These are phyloP conservation scores for Triangularia setosa DNA, from an alignment of 2,329 filamentous ascomycete genomes.

Conservation along the genomic window DNA sequence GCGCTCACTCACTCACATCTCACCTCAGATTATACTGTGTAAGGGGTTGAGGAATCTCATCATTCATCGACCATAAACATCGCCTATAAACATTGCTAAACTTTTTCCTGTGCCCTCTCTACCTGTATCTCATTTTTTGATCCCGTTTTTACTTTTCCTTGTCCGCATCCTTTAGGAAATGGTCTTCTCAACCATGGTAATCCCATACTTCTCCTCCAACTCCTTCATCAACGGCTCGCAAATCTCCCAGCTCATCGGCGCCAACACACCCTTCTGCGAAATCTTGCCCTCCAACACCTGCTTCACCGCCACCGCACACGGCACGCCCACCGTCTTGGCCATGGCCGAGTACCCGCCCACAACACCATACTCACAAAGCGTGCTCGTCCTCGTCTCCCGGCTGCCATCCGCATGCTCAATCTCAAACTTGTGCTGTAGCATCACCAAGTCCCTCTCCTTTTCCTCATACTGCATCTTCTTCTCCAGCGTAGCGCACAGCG, in stretches of 20 bases:
- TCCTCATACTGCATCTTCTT: constrained; percentile 86
- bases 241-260: constrained; percentile 68
- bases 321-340: constrained; percentile 54
- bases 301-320: constrained; percentile 64
- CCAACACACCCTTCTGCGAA: constrained; percentile 68
- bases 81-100: background rate
- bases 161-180: constrained; percentile 32
- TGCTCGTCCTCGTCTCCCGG: constrained; percentile 74
- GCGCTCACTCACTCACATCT: background rate
- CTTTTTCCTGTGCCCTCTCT: constrained; percentile 9
- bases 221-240: constrained; percentile 72
- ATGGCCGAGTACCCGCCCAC: constrained; percentile 76
- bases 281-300: constrained; percentile 74
- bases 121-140: constrained; percentile 3
- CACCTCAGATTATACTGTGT: background rate
- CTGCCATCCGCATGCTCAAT: constrained; percentile 78
- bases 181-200: constrained; percentile 68
- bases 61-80: background rate
- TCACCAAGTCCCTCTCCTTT: constrained; percentile 79
- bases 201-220: constrained; percentile 73
- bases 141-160: background rate
- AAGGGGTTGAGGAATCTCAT: background rate
- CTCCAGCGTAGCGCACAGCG: constrained; percentile 83
- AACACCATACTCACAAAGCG: constrained; percentile 77
- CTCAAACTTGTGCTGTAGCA: constrained; percentile 78